phyloP scores from a whole-genome alignment of 345 rosid species.

The Citrus maxima region DNA sequence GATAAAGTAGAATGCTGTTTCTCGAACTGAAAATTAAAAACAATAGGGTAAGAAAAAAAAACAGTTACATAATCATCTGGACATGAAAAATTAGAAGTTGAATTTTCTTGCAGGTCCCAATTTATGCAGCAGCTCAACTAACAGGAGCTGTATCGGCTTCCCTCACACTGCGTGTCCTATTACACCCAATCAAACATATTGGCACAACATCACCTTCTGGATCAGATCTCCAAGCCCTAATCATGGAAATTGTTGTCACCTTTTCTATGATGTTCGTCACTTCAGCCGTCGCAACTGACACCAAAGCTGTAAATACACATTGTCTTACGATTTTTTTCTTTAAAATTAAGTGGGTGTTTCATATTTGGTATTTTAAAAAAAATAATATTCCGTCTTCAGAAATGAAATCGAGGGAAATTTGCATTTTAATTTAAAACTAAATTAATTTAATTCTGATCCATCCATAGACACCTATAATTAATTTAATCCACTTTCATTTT shows the following conservation, averaged over 20 bases:
- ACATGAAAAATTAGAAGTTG: background rate
- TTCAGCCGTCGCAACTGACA: slow-evolving; percentile 49
- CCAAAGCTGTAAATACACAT: slow-evolving; percentile 35
- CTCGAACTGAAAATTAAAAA: background rate
- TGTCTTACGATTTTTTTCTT: background rate
- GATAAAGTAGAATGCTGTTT: background rate
- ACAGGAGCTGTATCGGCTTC: slow-evolving; percentile 40
- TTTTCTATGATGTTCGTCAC: slow-evolving; percentile 50
- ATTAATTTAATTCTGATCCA: too few species aligned
- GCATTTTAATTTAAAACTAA: too few species aligned
- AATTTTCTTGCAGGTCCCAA: slow-evolving; percentile 35
- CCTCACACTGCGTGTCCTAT: slow-evolving; percentile 28
- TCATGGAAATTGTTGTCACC: slow-evolving; percentile 52
- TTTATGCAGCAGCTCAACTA: slow-evolving; percentile 45
- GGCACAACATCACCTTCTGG: slow-evolving; percentile 57
- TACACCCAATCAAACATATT: slow-evolving; percentile 35
- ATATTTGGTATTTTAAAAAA: background rate
- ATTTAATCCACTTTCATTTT: background rate
- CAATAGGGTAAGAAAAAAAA: background rate
- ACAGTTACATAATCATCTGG: background rate
- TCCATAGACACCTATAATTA: too few species aligned
- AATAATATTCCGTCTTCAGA: background rate
- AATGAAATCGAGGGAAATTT: too few species aligned
- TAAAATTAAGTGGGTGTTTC: background rate
- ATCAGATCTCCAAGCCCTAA: slow-evolving; percentile 41